A percentile compares a stretch with the other conserved stretches of the same genome.
These are phyloP conservation scores for Tothia fuscella DNA, from an alignment of 2,329 filamentous ascomycete species.

Conservation along the genomic window DNA sequence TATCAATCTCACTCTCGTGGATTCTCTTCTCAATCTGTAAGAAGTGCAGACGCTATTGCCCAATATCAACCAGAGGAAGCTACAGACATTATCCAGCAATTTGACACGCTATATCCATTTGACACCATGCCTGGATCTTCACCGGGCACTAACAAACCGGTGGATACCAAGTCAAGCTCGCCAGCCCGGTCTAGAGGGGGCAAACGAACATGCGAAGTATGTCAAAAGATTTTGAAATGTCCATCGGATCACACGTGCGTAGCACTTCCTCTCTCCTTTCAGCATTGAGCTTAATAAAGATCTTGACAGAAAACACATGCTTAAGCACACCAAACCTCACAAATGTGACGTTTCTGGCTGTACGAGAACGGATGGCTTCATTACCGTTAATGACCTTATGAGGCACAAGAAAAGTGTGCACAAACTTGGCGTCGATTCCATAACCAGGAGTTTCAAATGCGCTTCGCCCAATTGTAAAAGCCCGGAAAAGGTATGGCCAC, in stretches of 20 bases:
- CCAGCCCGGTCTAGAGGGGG: conserved; percentile 1
- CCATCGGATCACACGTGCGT: conserved; percentile 27
- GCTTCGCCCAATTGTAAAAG: conserved; percentile 42
- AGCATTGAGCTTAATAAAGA: not conserved
- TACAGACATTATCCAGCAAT: no score
- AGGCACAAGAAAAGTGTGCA: conserved; percentile 68
- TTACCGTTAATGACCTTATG: conserved; percentile 69
- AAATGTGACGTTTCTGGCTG: conserved; percentile 50
- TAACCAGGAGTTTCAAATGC: conserved; percentile 48
- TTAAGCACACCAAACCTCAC: conserved; percentile 57
- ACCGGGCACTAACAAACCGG: not conserved
- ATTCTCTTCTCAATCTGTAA: conserved; percentile 18
- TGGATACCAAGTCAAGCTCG: not conserved
- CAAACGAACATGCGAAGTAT: conserved; percentile 11
- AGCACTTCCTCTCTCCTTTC: not conserved
- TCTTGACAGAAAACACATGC: conserved; percentile 55
- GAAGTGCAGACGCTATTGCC: conserved; percentile 16
- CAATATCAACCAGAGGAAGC: no score
- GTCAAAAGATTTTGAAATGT: conserved; percentile 20
- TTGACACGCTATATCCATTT: not conserved
- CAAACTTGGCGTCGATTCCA: conserved; percentile 32
- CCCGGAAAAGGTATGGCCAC: conserved; percentile 61
- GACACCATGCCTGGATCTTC: not conserved
- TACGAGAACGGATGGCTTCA: conserved; percentile 52
- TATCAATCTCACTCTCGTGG: conserved; percentile 19